Percentiles rank a stretch among this genome's conserved stretches.
Evolutionary conservation across 768 basidiomycete species (phyloP).

Genomic region (Chlorophyllum brunneum): DNA sequence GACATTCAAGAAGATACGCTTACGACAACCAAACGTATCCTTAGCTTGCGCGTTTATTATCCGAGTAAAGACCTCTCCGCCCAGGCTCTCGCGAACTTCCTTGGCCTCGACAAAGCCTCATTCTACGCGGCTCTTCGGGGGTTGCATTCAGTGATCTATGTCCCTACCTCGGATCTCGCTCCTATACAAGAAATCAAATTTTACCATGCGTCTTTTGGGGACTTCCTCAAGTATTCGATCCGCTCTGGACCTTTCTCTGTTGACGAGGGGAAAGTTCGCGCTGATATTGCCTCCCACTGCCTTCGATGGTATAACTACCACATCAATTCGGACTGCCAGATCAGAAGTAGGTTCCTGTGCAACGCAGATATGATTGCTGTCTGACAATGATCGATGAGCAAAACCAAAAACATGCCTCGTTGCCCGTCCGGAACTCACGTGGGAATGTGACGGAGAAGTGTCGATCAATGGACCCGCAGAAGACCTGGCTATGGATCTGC

Average conservation of each 20-base stretch:
- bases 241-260: background rate
- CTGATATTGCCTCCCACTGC: background rate
- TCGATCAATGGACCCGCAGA: too few relatives aligned
- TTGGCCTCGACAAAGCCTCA: background rate
- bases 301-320: conserved; percentile 21
- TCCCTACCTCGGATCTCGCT: background rate
- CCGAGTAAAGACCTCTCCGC: background rate
- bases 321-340: too few relatives aligned
- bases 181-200: background rate
- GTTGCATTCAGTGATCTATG: background rate
- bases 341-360: too few relatives aligned
- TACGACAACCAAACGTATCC: background rate
- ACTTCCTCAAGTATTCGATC: background rate
- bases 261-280: background rate
- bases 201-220: background rate
- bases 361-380: too few relatives aligned
- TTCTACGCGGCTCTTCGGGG: background rate
- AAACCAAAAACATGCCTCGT: too few relatives aligned
- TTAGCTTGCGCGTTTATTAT: background rate
- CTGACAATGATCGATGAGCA: too few relatives aligned
- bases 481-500: too few relatives aligned
- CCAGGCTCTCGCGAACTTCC: background rate
- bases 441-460: too few relatives aligned
- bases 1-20: background rate
- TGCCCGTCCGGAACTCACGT: too few relatives aligned